Evolutionary conservation across 768 basidiomycete genomes (phyloP), one percentile per base, ranked within the genome.

Genomic region (Coprinellus micaceus): DNA sequence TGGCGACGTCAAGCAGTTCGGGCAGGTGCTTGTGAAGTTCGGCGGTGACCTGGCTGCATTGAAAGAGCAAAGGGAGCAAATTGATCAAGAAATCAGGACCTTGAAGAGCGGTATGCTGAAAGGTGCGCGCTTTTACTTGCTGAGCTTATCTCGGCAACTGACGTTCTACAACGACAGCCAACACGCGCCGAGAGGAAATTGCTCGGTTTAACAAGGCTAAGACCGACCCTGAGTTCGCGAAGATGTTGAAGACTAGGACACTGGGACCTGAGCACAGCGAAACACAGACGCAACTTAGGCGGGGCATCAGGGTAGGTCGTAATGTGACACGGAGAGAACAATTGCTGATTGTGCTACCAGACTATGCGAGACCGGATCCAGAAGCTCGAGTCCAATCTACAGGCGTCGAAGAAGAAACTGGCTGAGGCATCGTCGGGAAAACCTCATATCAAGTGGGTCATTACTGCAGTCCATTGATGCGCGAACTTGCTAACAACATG

Each of bases 201-300:
- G 74, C 77, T 17, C 83, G 91, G 4, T 94, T 92, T 68, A 78
- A 85, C 53, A 84, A 82, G 61, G 94, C 93, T 1, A 83, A 84
- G 58, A 79, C 78, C 28, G 94, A 98, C 65, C 79, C 83, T 2
- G 88, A 88, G 53, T 91, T 95, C 67, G 81, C 84, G 10, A 87
- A 84, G 63, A 82, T 88, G 76, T 71, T 91, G 52, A 85, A 82
- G 64, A 75, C 83, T 2, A 79, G 89, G 46, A 85, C 87, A n/a
- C 71, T 94, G n/a, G 88, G 88, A 12, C 93, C 96, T 0, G 93
- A 98, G 64, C 88, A 94, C 64, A 76, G 85, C 13, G 93, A 95
- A 66, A 87, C 83, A 1, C 94, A 95, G 66, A 82, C 77, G 1
- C 83, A 86, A 53, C 72, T 98, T 25, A 79, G 93, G 29, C 82